Conservation (phyloP, 148 eudicot genomes). For the Silene latifolia region DNA sequence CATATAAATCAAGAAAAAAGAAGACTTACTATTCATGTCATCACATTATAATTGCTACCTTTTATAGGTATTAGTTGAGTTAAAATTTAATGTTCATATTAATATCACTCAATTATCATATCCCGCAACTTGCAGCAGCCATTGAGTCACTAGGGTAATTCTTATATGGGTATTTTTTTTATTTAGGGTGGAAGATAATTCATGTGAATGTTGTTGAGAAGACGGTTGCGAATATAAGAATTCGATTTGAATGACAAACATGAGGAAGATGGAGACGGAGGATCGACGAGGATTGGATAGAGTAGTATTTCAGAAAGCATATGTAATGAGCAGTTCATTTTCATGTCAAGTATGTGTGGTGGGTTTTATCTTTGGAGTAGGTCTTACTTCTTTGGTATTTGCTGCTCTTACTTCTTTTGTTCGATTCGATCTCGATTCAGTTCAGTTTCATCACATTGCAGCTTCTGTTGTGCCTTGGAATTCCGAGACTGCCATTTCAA, state of each 20-base stretch:
- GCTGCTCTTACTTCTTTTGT: constrained; percentile 77
- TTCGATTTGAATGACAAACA: neutral
- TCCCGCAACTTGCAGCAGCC: neutral
- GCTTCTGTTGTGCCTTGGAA: constrained; percentile 38
- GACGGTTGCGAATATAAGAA: constrained; percentile 6
- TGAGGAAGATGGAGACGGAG: constrained; percentile 44
- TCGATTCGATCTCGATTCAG: constrained; percentile 35
- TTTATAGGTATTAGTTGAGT: neutral
- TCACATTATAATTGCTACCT: constrained; percentile 1
- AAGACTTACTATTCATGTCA: neutral
- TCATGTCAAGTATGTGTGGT: constrained; percentile 88
- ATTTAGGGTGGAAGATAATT: constrained; percentile 8
- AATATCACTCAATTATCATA: neutral
- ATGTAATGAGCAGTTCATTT: constrained; percentile 74
- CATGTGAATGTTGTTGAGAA: constrained; percentile 35
- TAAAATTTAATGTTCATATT: neutral
- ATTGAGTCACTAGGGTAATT: too few species aligned
- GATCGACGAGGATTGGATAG: constrained; percentile 64
- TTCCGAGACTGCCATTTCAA: constrained; percentile 35
- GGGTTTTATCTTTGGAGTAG: constrained; percentile 83
- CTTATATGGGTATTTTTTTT: neutral
- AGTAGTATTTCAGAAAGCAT: constrained; percentile 72
- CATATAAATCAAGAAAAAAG: constrained; percentile 3
- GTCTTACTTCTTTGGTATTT: constrained; percentile 71
- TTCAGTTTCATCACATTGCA: constrained; percentile 46